Evolutionary conservation across 345 rosid genomes (phyloP).

Genomic region (Arabis alpina): DNA sequence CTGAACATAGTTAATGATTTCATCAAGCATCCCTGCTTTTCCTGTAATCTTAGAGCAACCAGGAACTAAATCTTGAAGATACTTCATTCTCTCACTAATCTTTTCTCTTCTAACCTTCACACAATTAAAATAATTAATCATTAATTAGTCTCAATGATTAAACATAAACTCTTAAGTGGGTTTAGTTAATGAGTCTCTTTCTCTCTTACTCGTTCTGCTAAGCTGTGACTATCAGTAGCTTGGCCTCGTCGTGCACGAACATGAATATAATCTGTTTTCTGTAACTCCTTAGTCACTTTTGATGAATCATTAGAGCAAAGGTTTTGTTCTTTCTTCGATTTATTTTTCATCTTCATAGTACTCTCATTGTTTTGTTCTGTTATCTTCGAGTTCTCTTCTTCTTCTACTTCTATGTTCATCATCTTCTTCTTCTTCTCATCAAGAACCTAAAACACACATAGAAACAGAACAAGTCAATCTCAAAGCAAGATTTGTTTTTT

Average conservation of each 20-base stretch:
- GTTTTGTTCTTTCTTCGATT: conserved; percentile 42
- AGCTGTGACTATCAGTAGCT: conserved; percentile 98
- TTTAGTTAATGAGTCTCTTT: not conserved
- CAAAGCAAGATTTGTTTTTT: conserved; percentile 2
- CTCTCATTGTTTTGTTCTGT: conserved; percentile 55
- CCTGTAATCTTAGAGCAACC: conserved; percentile 98
- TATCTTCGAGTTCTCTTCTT: conserved; percentile 63
- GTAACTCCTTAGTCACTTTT: conserved; percentile 48
- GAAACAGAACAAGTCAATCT: not conserved
- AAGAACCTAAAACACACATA: conserved; percentile 14
- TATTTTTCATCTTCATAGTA: conserved; percentile 44
- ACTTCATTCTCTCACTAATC: conserved; percentile 96
- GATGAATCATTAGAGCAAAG: conserved; percentile 69
- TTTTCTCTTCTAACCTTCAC: conserved; percentile 92
- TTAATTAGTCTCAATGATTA: conserved; percentile 9
- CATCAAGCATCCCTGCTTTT: conserved; percentile 99
- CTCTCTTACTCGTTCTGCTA: conserved; percentile 90
- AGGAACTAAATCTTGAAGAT: conserved; percentile 94
- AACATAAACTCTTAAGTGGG: not conserved
- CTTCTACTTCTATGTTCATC: conserved; percentile 23
- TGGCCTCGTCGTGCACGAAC: conserved; percentile 97
- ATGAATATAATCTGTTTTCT: conserved; percentile 88
- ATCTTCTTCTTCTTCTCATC: conserved; percentile 30
- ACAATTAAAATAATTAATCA: not conserved
- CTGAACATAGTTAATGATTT: conserved; percentile 96